These are phyloP conservation scores for Fusarium tanahbumbuense DNA, from an alignment of 2,329 filamentous ascomycete species.

Conservation along the genomic window DNA sequence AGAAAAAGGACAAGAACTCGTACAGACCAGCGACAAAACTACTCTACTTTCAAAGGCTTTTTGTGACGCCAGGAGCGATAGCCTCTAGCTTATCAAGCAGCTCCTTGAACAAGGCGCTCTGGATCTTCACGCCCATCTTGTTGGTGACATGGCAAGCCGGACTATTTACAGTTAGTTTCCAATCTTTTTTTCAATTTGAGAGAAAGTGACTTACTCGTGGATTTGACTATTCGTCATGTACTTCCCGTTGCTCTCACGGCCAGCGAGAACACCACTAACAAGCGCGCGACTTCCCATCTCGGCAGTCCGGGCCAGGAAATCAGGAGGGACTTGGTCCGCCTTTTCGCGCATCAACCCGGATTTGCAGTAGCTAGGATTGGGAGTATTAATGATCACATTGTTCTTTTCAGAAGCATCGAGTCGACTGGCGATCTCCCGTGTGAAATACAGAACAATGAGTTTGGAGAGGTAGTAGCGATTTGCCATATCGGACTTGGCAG, in stretches of 20 bases:
- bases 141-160: constrained; percentile 49
- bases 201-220: constrained; percentile 30
- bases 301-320: constrained; percentile 55
- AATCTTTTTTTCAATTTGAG: accelerated
- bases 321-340: not conserved
- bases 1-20: not conserved
- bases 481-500: constrained; percentile 43
- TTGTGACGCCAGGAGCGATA: constrained; percentile 24
- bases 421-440: constrained; percentile 47
- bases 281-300: constrained; percentile 58
- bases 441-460: constrained; percentile 47
- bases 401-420: constrained; percentile 5
- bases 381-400: constrained; percentile 52
- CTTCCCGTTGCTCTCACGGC: constrained; percentile 49
- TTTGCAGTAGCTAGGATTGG: constrained; percentile 57
- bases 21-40: accelerated
- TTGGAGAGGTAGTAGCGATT: constrained; percentile 50
- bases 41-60: not conserved
- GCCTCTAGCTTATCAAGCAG: constrained; percentile 50
- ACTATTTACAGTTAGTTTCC: not conserved
- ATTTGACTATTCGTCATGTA: constrained; percentile 51
- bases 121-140: constrained; percentile 46
- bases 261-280: constrained; percentile 47
- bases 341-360: constrained; percentile 46
- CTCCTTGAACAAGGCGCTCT: constrained; percentile 50